These are phyloP conservation scores for Beauveria sp. DNA, from an alignment of 2,329 filamentous ascomycete genomes.

Conservation along the genomic window DNA sequence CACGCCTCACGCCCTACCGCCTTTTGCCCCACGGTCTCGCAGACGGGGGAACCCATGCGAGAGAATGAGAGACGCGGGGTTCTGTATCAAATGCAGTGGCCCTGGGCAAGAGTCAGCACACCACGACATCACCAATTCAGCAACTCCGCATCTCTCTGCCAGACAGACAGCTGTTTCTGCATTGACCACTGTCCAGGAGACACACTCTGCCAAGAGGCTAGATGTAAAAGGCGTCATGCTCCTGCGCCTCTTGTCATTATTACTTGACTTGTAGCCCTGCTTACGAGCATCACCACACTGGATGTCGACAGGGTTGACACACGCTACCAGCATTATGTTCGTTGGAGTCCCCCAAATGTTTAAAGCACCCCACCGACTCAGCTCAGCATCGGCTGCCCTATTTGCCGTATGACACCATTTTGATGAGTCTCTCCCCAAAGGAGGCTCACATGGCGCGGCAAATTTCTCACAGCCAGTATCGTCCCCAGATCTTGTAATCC, in stretches of 20 bases:
- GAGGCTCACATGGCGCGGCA: neutral
- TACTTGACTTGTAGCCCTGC: neutral
- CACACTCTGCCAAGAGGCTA: neutral
- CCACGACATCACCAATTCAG: neutral
- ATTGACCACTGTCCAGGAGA: neutral
- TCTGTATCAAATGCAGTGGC: too few relatives aligned
- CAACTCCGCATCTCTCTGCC: neutral
- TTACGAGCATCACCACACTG: neutral
- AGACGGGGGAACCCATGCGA: neutral
- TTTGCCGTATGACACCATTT: too few relatives aligned
- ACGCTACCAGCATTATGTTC: neutral
- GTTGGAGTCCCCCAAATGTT: neutral
- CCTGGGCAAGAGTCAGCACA: neutral
- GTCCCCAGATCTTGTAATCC: conserved; percentile 64
- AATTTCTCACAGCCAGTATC: conserved; percentile 59
- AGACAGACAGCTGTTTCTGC: neutral
- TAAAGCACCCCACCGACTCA: neutral
- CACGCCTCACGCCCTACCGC: neutral
- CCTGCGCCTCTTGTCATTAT: neutral
- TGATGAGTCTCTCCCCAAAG: neutral
- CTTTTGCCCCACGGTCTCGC: neutral
- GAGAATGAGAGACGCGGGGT: neutral
- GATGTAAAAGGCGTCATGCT: neutral
- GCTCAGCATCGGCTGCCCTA: too few relatives aligned
- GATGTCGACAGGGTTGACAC: neutral